Percentiles rank a stretch among this genome's conserved stretches.
phyloP scores from a whole-genome alignment of 2,329 filamentous ascomycete genomes.

The Aspergillus vadensis region DNA sequence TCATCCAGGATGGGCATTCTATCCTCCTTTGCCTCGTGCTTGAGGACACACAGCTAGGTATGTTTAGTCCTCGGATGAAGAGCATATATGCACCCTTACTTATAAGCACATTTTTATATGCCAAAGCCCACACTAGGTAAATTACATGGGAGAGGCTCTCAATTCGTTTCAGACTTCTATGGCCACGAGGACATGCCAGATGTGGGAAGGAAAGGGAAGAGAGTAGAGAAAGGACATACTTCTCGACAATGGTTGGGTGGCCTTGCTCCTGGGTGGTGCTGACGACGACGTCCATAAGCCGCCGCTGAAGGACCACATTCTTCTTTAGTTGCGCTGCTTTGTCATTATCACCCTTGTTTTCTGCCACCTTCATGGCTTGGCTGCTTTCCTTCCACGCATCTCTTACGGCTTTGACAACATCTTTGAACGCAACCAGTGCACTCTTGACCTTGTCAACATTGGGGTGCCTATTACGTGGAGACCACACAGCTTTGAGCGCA shows the following conservation, averaged over 20 bases:
- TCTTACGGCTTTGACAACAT: conserved; percentile 60
- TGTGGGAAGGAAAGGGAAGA: conserved; percentile 16
- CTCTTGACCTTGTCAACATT: conserved; percentile 55
- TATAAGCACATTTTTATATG: conserved; percentile 31
- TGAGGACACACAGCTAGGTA: conserved; percentile 13
- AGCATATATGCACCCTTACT: conserved; percentile 29
- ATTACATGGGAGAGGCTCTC: conserved; percentile 41
- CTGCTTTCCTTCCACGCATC: conserved; percentile 63
- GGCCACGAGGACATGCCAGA: conserved; percentile 32
- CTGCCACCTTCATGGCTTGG: conserved; percentile 58
- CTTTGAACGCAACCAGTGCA: conserved; percentile 60
- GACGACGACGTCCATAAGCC: conserved; percentile 57
- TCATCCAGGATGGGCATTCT: background rate
- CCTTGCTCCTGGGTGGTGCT: conserved; percentile 46
- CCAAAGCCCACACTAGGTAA: conserved; percentile 29
- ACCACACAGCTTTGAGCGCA: conserved; percentile 63
- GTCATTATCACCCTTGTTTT: conserved; percentile 57
- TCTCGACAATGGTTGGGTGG: conserved; percentile 51
- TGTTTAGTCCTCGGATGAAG: conserved; percentile 13
- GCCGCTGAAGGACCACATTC: conserved; percentile 59
- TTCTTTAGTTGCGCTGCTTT: conserved; percentile 59
- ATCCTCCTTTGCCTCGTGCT: conserved; percentile 4
- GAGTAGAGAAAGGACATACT: conserved; percentile 45
- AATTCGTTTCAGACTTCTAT: conserved; percentile 40
- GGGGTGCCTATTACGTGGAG: conserved; percentile 54